Percentiles rank a stretch among this genome's conserved stretches.
These are phyloP conservation scores for Trichoderma semiorbis DNA, from an alignment of 2,329 filamentous ascomycete genomes.

Conservation along the genomic window DNA sequence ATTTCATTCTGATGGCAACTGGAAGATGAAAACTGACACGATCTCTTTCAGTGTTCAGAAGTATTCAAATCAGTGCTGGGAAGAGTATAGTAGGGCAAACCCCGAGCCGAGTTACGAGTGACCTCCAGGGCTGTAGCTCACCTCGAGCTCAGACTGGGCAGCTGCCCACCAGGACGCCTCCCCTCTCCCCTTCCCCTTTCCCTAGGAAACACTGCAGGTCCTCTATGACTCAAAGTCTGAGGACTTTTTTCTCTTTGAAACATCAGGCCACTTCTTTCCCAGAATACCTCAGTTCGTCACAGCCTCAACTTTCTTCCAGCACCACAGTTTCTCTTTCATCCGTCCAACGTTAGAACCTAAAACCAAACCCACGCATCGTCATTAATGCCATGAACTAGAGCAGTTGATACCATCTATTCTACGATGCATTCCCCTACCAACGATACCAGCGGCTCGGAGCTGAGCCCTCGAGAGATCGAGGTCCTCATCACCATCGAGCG, in stretches of 20 bases:
- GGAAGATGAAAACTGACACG: not conserved
- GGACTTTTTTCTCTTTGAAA: not conserved
- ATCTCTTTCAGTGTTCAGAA: not conserved
- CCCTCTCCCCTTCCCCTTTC: not conserved
- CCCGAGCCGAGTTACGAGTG: not conserved
- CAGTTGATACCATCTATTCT: not conserved
- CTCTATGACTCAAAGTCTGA: not conserved
- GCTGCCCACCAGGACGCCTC: not conserved
- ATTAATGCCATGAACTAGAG: not conserved
- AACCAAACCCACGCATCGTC: not conserved
- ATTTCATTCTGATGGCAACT: not conserved
- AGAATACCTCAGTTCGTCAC: not conserved
- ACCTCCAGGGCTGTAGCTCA: not conserved
- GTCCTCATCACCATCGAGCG: constrained; percentile 51
- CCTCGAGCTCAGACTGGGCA: not conserved
- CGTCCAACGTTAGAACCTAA: not conserved
- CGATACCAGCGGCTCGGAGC: constrained; percentile 21
- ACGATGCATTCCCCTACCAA: constrained; percentile 7
- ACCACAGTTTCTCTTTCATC: not conserved
- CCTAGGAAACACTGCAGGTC: not conserved
- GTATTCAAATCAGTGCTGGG: not conserved
- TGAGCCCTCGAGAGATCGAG: constrained; percentile 38
- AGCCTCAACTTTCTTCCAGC: not conserved
- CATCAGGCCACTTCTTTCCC: not conserved
- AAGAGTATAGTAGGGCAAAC: not conserved